phyloP scores from a whole-genome alignment of 108 stramenopile genomes.

The Nitzschia sp. region DNA sequence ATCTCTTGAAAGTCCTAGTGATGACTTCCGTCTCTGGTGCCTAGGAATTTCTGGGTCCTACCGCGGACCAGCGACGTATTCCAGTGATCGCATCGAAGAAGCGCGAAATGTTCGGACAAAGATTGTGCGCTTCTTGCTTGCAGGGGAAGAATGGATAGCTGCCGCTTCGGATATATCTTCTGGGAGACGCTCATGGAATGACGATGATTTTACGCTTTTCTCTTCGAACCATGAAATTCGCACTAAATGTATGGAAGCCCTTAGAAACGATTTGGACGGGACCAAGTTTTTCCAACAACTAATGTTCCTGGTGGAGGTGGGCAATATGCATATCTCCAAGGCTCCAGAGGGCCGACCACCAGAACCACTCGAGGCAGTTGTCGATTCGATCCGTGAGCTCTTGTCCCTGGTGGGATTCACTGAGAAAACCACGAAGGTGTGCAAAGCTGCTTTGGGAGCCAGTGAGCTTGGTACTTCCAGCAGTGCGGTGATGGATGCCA shows the following conservation, averaged over 20 bases:
- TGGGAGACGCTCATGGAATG: slow-evolving; percentile 43
- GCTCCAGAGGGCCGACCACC: slow-evolving; percentile 17
- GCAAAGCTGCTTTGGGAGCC: slow-evolving; percentile 9
- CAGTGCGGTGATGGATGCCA: slow-evolving; percentile 40
- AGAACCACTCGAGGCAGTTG: slow-evolving; percentile 45
- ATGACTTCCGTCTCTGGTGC: slow-evolving; percentile 90
- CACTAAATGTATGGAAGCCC: slow-evolving; percentile 31
- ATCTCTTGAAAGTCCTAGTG: slow-evolving; percentile 36
- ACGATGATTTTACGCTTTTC: slow-evolving; percentile 47
- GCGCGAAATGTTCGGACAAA: slow-evolving; percentile 56
- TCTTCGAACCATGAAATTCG: slow-evolving; percentile 11
- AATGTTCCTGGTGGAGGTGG: slow-evolving; percentile 45
- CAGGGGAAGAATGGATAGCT: slow-evolving; percentile 58
- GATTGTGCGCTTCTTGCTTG: slow-evolving; percentile 61
- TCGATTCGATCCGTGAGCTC: slow-evolving; percentile 45
- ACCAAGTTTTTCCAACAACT: slow-evolving; percentile 54
- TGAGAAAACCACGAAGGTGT: slow-evolving; percentile 50
- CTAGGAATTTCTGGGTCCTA: slow-evolving; percentile 78
- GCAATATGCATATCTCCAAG: slow-evolving; percentile 34
- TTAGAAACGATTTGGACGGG: slow-evolving; percentile 66
- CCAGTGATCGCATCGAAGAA: slow-evolving; percentile 54
- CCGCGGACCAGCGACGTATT: slow-evolving; percentile 73
- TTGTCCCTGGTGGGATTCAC: slow-evolving; percentile 74
- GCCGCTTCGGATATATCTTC: slow-evolving; percentile 13
- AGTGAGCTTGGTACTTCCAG: slow-evolving; percentile 19